Base-by-base conservation (phyloP, 164 flowering plant species). In the Piper longum region DNA sequence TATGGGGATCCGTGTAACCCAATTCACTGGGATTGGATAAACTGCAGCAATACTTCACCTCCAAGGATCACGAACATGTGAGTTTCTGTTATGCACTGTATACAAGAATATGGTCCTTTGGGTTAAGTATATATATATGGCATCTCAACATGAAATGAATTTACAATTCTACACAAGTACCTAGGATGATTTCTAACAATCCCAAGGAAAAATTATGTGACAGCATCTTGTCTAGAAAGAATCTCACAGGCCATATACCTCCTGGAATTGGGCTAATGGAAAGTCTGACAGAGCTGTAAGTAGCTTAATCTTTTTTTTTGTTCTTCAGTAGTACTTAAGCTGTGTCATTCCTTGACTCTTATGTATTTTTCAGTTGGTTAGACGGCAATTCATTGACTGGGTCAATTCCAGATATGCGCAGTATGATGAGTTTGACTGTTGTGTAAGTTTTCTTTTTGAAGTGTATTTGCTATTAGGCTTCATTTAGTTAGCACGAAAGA, bases 1-100 rank as follows among this genome's bases (percentile, higher is more conserved):
- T 79, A 70, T 59, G 93, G 98, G 6, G 97, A 93, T 77, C 96
- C 97, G 52, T 93, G 98, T 67, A 59, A 76, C 13, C 98, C 98
- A 39, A 69, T 72, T 67, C 76, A 41, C 8, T 93, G 98, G 98
- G 84, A 79, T 56, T 93, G 98, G 97, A 81, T 89, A 68, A 69
- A 70, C 62, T 93, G 98, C 73, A 86, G 85, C 81, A 62, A 80
- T 54, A 74, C 73, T 26, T 55, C 74, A 70, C 88, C 95, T 56
- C 88, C 92, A 48, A 83, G 97, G 73, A 81, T 93, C 52, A 81
- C 84, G 63, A 84, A 84, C 72, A 76, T 89, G 98, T 89, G 76
- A 75, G 48, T 60, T n/a, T 67, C 48, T 44, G 48, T 44, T 5
- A 6, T 44, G 48, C 0, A 5, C 11, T 44, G 0, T 44, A 5